These are phyloP conservation scores for Asterophora lycoperdoides DNA, from an alignment of 768 basidiomycete genomes.

Conservation along the genomic window DNA sequence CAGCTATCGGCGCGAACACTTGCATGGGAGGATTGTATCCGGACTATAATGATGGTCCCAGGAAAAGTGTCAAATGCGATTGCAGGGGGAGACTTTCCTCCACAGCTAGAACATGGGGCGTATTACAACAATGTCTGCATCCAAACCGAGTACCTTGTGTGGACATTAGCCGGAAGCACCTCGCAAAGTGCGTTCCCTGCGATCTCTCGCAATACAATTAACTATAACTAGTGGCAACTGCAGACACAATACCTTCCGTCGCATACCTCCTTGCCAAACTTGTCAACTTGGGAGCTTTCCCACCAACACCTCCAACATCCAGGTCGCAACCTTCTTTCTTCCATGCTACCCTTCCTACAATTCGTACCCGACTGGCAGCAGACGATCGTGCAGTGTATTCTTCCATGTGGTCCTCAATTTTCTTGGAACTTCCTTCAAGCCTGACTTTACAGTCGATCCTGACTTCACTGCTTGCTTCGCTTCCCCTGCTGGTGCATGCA, in stretches of 20 bases:
- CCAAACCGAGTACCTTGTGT: slow-evolving; percentile 50
- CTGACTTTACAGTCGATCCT: slow-evolving; percentile 54
- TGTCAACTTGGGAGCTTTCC: slow-evolving; percentile 64
- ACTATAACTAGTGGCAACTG: slow-evolving; percentile 4
- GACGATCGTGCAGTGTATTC: slow-evolving; percentile 35
- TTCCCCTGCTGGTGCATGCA: slow-evolving; percentile 29
- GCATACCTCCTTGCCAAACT: slow-evolving; percentile 61
- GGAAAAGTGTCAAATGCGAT: slow-evolving; percentile 75
- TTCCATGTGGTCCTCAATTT: slow-evolving; percentile 43
- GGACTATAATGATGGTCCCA: slow-evolving; percentile 61
- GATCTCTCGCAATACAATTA: slow-evolving; percentile 5
- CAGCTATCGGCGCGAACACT: slow-evolving; percentile 26
- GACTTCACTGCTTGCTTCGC: slow-evolving; percentile 51
- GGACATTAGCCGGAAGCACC: slow-evolving; percentile 34
- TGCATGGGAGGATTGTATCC: slow-evolving; percentile 76
- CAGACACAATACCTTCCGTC: slow-evolving; percentile 40
- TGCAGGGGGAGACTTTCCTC: slow-evolving; percentile 39
- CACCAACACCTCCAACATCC: slow-evolving; percentile 41
- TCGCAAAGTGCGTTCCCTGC: slow-evolving; percentile 37
- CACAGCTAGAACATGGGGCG: slow-evolving; percentile 45
- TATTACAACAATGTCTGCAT: slow-evolving; percentile 54
- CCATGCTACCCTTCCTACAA: slow-evolving; percentile 40
- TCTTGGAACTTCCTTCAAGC: slow-evolving; percentile 46
- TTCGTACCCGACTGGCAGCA: slow-evolving; percentile 38
- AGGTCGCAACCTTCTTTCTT: slow-evolving; percentile 76